Percentiles rank a stretch among this genome's conserved stretches.
Conservation (phyloP, 2,329 filamentous ascomycete genomes). For the Parasarocladium wereldwijsianum region DNA sequence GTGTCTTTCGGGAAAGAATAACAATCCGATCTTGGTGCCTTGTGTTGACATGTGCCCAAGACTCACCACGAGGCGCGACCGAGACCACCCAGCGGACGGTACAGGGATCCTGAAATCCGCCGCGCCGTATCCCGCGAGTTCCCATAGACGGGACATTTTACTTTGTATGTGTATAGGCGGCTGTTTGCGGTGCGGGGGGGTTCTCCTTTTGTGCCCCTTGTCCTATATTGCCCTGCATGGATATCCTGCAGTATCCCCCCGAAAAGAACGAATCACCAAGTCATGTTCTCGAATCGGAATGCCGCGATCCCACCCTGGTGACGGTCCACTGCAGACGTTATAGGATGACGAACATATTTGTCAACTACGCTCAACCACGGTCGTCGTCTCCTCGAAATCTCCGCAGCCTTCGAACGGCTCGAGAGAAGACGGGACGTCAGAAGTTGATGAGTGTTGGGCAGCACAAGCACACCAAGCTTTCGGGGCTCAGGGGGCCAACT, state of each 20-base stretch:
- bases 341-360: slow-evolving; percentile 4
- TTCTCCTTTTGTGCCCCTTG: background rate
- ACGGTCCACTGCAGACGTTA: background rate
- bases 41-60: too few relatives aligned
- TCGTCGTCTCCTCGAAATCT: background rate
- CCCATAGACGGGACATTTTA: background rate
- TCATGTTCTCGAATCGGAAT: background rate
- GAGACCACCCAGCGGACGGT: background rate
- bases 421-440: background rate
- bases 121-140: background rate
- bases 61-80: background rate
- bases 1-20: too few relatives aligned
- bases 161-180: background rate
- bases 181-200: background rate
- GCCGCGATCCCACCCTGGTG: background rate
- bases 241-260: background rate
- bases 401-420: background rate
- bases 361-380: slow-evolving; percentile 4
- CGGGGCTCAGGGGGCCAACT: too few relatives aligned
- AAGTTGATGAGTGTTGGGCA: background rate
- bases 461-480: too few relatives aligned
- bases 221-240: slow-evolving; percentile 4
- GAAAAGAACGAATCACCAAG: slow-evolving; percentile 2
- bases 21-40: too few relatives aligned
- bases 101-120: background rate